Percentiles rank a stretch among this genome's conserved stretches.
Evolutionary conservation across 1,284 basidiomycete genomes (phyloP).

Genomic region (Trichosporon sp.): DNA sequence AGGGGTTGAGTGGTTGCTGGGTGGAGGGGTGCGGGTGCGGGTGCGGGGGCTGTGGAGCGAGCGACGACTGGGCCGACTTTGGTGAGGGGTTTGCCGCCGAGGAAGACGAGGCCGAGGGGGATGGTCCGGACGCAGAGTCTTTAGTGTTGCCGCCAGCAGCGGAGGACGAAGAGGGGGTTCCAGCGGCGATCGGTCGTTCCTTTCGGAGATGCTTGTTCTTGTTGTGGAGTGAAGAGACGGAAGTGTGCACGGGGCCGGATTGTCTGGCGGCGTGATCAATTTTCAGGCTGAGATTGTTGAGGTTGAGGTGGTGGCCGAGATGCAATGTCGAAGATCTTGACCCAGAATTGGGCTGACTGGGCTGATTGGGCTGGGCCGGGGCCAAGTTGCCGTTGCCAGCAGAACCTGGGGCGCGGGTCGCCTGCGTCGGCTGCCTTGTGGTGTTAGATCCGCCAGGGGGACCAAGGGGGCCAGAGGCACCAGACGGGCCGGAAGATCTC

Average conservation of each 20-base stretch:
- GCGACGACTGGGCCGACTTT: not conserved
- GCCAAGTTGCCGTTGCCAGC: not conserved
- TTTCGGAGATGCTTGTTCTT: not conserved
- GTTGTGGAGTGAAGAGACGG: not conserved
- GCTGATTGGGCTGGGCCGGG: not conserved
- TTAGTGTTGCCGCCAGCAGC: not conserved
- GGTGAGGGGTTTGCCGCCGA: constrained; percentile 1
- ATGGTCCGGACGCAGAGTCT: not conserved
- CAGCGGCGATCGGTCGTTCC: constrained; percentile 12
- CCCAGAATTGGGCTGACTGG: not conserved
- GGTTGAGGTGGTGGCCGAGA: constrained; percentile 10
- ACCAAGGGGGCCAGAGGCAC: not conserved
- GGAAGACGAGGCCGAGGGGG: constrained; percentile 1
- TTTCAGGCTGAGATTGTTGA: not conserved
- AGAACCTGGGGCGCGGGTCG: not conserved
- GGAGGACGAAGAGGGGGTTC: not conserved
- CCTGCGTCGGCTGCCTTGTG: not conserved
- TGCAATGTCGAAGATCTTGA: not conserved
- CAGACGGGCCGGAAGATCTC: not conserved
- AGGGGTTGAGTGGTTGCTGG: constrained; percentile 14
- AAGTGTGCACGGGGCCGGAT: not conserved
- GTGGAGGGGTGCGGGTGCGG: constrained; percentile 9
- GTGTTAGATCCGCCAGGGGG: constrained; percentile 4
- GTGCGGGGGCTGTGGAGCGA: not conserved
- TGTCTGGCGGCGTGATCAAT: constrained; percentile 7